These are phyloP conservation scores for Cadophora sp. DNA, from an alignment of 2,329 filamentous ascomycete genomes.

Conservation along the genomic window DNA sequence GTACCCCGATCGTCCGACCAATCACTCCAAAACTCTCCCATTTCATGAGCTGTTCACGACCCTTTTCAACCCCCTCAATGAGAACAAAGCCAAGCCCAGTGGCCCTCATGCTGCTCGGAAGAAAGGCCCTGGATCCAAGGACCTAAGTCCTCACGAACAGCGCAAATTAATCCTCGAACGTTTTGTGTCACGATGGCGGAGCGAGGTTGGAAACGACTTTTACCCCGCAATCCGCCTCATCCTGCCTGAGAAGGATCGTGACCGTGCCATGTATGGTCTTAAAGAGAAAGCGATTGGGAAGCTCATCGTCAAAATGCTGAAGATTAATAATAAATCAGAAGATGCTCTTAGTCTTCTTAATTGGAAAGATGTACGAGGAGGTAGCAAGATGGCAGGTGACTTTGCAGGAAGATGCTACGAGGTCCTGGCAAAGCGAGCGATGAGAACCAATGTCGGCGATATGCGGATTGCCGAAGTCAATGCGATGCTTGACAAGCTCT, in stretches of 20 bases:
- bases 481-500: slow-evolving; percentile 78
- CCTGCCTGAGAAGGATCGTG: slow-evolving; percentile 89
- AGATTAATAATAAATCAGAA: slow-evolving; percentile 88
- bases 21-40: slow-evolving; percentile 77
- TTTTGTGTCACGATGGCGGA: slow-evolving; percentile 87
- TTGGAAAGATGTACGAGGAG: slow-evolving; percentile 81
- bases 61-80: slow-evolving; percentile 81
- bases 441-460: slow-evolving; percentile 74
- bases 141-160: slow-evolving; percentile 76
- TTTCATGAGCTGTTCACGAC: slow-evolving; percentile 81
- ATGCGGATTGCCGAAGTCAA: slow-evolving; percentile 94
- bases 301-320: slow-evolving; percentile 88
- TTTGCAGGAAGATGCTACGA: slow-evolving; percentile 91
- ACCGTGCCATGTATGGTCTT: slow-evolving; percentile 89
- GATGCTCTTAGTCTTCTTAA: slow-evolving; percentile 86
- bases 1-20: slow-evolving; percentile 83
- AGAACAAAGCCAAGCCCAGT: slow-evolving; percentile 69
- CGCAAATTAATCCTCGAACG: slow-evolving; percentile 81
- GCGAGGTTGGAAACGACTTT: slow-evolving; percentile 88
- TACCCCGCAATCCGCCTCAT: slow-evolving; percentile 93
- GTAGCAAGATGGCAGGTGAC: slow-evolving; percentile 76
- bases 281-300: slow-evolving; percentile 93
- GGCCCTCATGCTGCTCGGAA: slow-evolving; percentile 58
- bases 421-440: slow-evolving; percentile 82
- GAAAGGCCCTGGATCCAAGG: slow-evolving; percentile 63